Base-by-base conservation (phyloP, 371 early-diverging fungal species). In the Lichtheimia corymbifera region DNA sequence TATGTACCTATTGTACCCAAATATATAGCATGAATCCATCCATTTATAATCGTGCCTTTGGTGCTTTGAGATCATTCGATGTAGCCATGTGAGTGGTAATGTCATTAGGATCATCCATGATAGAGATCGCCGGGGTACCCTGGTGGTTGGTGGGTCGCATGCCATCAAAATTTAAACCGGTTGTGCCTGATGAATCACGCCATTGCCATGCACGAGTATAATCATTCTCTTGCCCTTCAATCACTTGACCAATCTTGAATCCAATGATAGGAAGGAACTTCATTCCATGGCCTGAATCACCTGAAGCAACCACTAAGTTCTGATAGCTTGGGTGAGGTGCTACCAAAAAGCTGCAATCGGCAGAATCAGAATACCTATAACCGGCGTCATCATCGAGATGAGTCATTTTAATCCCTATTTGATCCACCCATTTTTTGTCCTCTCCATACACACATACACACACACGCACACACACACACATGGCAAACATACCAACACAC, bases 221-320 rank as follows among this genome's bases (percentile, higher is more conserved):
- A 24, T 65, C 72, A 13, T 58, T 50, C 20, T 65, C 58, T 15
- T 61, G 44, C 14, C 65, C 67, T 61, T 73, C 73, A 30, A 73
- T 41, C 7, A 73, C 60, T 17, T 73, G 62, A 12, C 60, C 44
- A 30, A 73, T 64, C 54, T 68, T 63, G 20, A 69, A 63, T 14
- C 73, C 73, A 30, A 73, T 47, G 18, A 58, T 61, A 22, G 73
- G 69, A n/a, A 69, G 51, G 49, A 73, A 73, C 77, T 80, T 80
- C 65, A 80, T 66, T 9, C 75, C 80, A 47, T 80, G 80, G 3
- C 80, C 80, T 20, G 77, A 77, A 55, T 77, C 80, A 35, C 80
- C 80, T 11, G 73, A 64, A 20, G 75, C 80, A 9, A 80, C 58
- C 15, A 77, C 59, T 7, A 80, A 59, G 42, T 77, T 73, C 30